phyloP scores from a whole-genome alignment of 1,284 basidiomycete genomes.

The Phlebopus sp. region DNA sequence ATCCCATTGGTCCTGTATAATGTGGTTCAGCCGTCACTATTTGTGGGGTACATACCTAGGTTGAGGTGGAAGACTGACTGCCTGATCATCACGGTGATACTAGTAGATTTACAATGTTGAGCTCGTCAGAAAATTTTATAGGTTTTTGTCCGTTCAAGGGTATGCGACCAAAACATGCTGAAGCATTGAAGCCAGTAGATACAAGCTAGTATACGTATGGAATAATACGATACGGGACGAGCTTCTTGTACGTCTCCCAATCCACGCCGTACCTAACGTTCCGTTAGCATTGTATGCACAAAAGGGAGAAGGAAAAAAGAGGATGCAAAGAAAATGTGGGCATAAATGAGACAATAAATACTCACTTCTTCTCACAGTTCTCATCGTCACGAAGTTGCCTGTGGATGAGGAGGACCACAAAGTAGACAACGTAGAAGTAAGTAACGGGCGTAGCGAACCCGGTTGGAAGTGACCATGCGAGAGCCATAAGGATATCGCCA shows the following conservation, averaged over 20 bases:
- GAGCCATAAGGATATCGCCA: constrained; percentile 87
- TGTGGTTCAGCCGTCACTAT: too few species aligned
- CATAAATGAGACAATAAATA: constrained; percentile 5
- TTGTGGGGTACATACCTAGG: too few species aligned
- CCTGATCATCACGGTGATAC: too few species aligned
- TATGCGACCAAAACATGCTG: too few species aligned
- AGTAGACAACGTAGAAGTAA: constrained; percentile 94
- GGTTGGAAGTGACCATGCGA: constrained; percentile 93
- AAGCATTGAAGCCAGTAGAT: too few species aligned
- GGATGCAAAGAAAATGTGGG: not conserved
- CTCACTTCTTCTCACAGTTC: constrained; percentile 83
- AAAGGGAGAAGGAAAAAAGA: not conserved
- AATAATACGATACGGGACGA: constrained; percentile 87
- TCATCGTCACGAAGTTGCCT: constrained; percentile 92
- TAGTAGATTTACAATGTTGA: too few species aligned
- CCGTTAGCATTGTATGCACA: not conserved
- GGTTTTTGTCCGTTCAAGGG: too few species aligned
- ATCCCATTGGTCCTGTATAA: too few species aligned
- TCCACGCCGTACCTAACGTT: constrained; percentile 73
- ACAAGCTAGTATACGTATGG: constrained; percentile 72
- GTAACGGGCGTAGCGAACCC: constrained; percentile 91
- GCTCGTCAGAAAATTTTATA: too few species aligned
- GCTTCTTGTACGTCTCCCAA: constrained; percentile 82
- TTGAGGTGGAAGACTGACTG: too few species aligned
- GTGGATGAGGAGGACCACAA: constrained; percentile 88